These are phyloP conservation scores for Pseudomonodictys pantanalensis DNA, from an alignment of 495 filamentous ascomycete species.

Conservation along the genomic window DNA sequence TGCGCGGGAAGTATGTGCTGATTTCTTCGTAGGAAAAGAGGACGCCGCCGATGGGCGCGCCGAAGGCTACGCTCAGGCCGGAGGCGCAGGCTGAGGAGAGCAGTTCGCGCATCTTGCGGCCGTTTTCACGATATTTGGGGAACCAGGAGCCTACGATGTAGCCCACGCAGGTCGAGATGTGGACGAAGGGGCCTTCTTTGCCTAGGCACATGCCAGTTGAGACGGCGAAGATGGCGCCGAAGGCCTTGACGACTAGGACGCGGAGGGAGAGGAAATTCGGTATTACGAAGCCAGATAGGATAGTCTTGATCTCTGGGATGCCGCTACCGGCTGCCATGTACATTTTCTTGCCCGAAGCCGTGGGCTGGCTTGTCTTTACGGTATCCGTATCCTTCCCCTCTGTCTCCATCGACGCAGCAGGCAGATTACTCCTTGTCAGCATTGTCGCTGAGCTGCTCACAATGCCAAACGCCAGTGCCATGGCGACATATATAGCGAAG, in stretches of 20 bases:
- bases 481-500: constrained; percentile 52
- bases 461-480: constrained; percentile 50
- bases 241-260: constrained; percentile 54
- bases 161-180: constrained; percentile 57
- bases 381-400: constrained; percentile 30
- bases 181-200: constrained; percentile 61
- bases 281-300: constrained; percentile 59
- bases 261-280: constrained; percentile 55
- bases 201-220: constrained; percentile 58
- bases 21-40: constrained; percentile 57
- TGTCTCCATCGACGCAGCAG: constrained; percentile 41
- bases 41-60: constrained; percentile 58
- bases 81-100: constrained; percentile 55
- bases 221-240: constrained; percentile 57
- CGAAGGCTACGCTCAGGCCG: constrained; percentile 57
- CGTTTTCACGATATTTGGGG: constrained; percentile 54
- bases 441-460: constrained; percentile 52
- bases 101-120: constrained; percentile 53
- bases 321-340: constrained; percentile 57
- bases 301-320: constrained; percentile 61
- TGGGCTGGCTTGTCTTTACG: constrained; percentile 16
- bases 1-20: constrained; percentile 54
- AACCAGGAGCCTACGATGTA: constrained; percentile 52
- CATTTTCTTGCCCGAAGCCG: constrained; percentile 48
- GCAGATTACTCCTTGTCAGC: constrained; percentile 51